Percentiles rank a stretch among this genome's conserved stretches.
Evolutionary conservation across 345 rosid genomes (phyloP).

Genomic region (Eucalyptus fibrosa): DNA sequence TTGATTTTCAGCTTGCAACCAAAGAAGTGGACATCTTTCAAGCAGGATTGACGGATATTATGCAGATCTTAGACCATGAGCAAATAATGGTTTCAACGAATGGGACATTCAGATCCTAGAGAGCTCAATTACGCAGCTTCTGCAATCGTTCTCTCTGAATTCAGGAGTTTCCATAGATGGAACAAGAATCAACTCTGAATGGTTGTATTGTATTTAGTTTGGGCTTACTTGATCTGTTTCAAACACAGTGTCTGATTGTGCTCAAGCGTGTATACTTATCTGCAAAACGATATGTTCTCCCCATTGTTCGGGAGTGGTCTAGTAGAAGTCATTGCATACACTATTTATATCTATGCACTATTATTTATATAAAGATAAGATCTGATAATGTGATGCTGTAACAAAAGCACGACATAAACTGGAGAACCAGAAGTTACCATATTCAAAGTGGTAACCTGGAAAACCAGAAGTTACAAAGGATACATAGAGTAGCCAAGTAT

Average conservation of each 20-base stretch:
- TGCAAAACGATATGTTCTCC: not conserved
- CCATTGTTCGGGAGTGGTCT: accelerated
- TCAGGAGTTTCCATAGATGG: not conserved
- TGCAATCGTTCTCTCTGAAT: not conserved
- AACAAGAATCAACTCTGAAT: not conserved
- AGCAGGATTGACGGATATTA: not conserved
- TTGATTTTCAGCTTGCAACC: too few relatives aligned
- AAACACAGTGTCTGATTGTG: not conserved
- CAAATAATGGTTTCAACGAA: not conserved
- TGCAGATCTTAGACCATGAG: not conserved
- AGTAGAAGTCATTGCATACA: not conserved
- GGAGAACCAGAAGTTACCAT: not conserved
- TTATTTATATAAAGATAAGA: not conserved
- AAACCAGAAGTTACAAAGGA: not conserved
- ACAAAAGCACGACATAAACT: not conserved
- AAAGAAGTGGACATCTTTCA: not conserved
- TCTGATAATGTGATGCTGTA: not conserved
- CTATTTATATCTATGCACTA: too few relatives aligned
- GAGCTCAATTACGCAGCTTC: too few relatives aligned
- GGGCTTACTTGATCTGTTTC: not conserved
- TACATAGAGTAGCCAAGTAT: not conserved
- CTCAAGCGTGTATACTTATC: not conserved
- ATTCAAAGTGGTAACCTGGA: too few relatives aligned
- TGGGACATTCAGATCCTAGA: accelerated
- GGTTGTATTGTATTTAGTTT: too few relatives aligned